These are phyloP conservation scores for Dendrothele bispora DNA, from an alignment of 768 basidiomycete species.

Conservation along the genomic window DNA sequence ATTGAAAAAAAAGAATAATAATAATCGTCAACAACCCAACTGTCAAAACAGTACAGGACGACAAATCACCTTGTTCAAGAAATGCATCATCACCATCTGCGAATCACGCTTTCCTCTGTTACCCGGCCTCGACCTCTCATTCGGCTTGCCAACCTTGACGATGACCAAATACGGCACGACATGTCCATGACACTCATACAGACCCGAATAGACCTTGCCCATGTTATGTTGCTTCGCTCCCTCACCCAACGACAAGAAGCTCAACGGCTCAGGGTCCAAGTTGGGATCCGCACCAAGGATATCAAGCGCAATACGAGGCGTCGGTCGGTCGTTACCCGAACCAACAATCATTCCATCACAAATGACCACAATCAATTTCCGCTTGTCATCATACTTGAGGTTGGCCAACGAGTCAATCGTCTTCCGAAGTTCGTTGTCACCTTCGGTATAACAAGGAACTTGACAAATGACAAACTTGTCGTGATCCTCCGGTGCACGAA, in stretches of 20 bases:
- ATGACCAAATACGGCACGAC: constrained; percentile 94
- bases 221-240: constrained; percentile 97
- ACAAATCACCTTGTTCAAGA: constrained; percentile 83
- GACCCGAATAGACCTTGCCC: constrained; percentile 95
- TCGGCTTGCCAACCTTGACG: constrained; percentile 94
- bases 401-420: constrained; percentile 95
- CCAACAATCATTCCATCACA: constrained; percentile 99
- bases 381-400: constrained; percentile 97
- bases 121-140: constrained; percentile 88
- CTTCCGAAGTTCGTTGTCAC: constrained; percentile 75
- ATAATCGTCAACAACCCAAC: constrained; percentile 18
- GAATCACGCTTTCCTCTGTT: constrained; percentile 99
- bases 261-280: constrained; percentile 90
- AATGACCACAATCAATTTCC: constrained; percentile 88
- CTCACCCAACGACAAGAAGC: constrained; percentile 92
- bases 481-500: constrained; percentile 88
- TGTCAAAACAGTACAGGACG: not conserved
- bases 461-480: constrained; percentile 98
- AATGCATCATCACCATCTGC: constrained; percentile 95
- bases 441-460: constrained; percentile 98
- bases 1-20: constrained; percentile 6
- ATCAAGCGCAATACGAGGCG: constrained; percentile 94
- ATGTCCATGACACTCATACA: constrained; percentile 93
- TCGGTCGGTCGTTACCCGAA: constrained; percentile 93
- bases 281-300: constrained; percentile 94